Percentiles rank a stretch among this genome's conserved stretches.
These are phyloP conservation scores for Backusella psychrophila DNA, from an alignment of 192 early-diverging fungal genomes.

Conservation along the genomic window DNA sequence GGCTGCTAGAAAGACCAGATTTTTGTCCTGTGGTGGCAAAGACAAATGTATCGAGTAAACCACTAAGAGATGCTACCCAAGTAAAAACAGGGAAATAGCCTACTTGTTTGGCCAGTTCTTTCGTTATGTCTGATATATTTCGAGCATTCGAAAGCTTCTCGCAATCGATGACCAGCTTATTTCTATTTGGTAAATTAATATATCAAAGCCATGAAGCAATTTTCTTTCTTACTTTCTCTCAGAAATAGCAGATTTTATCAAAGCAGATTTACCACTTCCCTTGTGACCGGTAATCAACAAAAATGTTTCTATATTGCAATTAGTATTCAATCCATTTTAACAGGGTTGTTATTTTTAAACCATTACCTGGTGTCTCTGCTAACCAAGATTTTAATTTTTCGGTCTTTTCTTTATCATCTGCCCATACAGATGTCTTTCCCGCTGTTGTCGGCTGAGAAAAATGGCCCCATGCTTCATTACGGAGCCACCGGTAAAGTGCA, in stretches of 20 bases:
- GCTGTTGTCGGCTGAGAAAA: neutral
- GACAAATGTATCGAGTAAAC: constrained; percentile 79
- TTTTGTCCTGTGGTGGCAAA: constrained; percentile 90
- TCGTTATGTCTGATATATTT: constrained; percentile 72
- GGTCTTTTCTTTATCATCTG: constrained; percentile 56
- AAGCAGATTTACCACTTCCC: constrained; percentile 75
- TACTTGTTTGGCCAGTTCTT: constrained; percentile 77
- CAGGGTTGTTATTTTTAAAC: neutral
- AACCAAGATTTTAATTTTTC: constrained; percentile 56
- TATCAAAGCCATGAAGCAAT: neutral
- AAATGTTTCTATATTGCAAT: constrained; percentile 64
- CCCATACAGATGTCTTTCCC: constrained; percentile 49
- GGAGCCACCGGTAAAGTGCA: constrained; percentile 55
- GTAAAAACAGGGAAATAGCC: constrained; percentile 93
- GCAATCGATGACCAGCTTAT: constrained; percentile 78
- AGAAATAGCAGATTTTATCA: constrained; percentile 70
- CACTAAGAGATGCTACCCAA: constrained; percentile 67
- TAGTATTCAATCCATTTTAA: neutral
- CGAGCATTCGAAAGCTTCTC: constrained; percentile 72
- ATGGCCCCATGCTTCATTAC: constrained; percentile 45
- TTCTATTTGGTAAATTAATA: constrained; percentile 21
- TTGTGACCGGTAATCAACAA: constrained; percentile 81
- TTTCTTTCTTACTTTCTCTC: constrained; percentile 50
- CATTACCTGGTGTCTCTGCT: constrained; percentile 50
- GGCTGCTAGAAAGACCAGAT: constrained; percentile 75